Conservation (phyloP, 805 yeast genomes). For the Kodamaea neixiangensis region DNA sequence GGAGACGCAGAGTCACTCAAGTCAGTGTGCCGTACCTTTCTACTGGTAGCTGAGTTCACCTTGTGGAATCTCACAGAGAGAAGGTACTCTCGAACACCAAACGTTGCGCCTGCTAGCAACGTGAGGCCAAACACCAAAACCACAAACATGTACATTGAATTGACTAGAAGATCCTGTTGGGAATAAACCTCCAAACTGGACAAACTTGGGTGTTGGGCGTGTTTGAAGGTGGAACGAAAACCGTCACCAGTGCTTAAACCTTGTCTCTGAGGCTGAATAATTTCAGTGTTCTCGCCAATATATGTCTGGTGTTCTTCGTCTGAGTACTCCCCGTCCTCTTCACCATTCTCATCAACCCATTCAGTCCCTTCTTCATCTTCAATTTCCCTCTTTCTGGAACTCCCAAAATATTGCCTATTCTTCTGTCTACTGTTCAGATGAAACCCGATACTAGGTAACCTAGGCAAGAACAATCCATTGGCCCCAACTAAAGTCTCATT, state of each 20-base stretch:
- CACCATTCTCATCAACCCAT: neutral
- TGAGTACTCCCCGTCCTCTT: neutral
- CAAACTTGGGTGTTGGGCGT: neutral
- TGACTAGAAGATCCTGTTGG: constrained; percentile 24
- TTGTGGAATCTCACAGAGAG: constrained; percentile 16
- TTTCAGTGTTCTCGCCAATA: too few species aligned
- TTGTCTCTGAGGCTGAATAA: neutral
- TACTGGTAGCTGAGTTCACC: constrained; percentile 18
- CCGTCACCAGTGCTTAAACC: neutral
- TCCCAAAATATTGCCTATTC: neutral
- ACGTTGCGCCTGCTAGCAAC: constrained; percentile 22
- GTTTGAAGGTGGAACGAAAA: neutral
- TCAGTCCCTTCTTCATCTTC: neutral
- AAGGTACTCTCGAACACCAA: constrained; percentile 28
- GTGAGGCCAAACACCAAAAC: constrained; percentile 22
- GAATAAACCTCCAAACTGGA: constrained; percentile 4
- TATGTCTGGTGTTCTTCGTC: neutral
- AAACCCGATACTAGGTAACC: neutral
- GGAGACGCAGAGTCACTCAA: neutral
- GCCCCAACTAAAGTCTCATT: neutral
- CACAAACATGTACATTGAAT: constrained; percentile 27
- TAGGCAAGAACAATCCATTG: neutral
- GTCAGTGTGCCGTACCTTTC: constrained; percentile 18
- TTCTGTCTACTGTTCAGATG: neutral
- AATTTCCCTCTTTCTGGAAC: neutral